Percentiles rank a stretch among this genome's conserved stretches.
Conservation (phyloP, 106 monocot genomes). For the Triglochin maritima region DNA sequence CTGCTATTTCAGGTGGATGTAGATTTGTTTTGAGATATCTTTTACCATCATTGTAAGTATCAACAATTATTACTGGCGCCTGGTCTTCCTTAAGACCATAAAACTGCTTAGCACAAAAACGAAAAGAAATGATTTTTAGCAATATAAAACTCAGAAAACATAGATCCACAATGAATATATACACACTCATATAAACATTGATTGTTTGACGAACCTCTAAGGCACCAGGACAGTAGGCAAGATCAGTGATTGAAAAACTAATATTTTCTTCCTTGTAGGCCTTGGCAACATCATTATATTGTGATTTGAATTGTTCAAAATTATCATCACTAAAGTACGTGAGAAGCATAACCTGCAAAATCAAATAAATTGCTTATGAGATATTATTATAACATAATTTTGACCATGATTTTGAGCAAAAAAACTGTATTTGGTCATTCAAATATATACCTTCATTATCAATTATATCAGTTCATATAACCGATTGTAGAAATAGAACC, state of each 20-base stretch:
- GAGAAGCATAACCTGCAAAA: constrained; percentile 64
- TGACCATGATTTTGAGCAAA: background rate
- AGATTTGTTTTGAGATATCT: constrained; percentile 70
- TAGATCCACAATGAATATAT: background rate
- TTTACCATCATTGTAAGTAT: constrained; percentile 32
- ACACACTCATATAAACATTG: too few relatives aligned
- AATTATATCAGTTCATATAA: too few relatives aligned
- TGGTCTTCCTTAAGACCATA: constrained; percentile 68
- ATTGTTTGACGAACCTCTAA: constrained; percentile 47
- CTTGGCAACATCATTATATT: constrained; percentile 44
- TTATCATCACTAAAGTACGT: constrained; percentile 42
- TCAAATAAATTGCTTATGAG: too few relatives aligned
- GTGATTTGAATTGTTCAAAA: constrained; percentile 58
- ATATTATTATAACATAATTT: background rate
- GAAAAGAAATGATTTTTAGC: background rate
- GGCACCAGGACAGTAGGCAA: constrained; percentile 60
- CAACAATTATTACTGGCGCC: constrained; percentile 59
- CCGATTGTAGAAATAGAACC: too few relatives aligned
- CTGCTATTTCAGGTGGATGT: constrained; percentile 43
- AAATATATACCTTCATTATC: too few relatives aligned
- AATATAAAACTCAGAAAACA: constrained; percentile 1
- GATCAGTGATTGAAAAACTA: constrained; percentile 70
- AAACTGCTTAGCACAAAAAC: constrained; percentile 22
- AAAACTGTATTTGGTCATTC: background rate
- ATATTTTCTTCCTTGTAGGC: constrained; percentile 42